Conservation (phyloP, 306 rosid genomes). For the Vigna angularis region DNA sequence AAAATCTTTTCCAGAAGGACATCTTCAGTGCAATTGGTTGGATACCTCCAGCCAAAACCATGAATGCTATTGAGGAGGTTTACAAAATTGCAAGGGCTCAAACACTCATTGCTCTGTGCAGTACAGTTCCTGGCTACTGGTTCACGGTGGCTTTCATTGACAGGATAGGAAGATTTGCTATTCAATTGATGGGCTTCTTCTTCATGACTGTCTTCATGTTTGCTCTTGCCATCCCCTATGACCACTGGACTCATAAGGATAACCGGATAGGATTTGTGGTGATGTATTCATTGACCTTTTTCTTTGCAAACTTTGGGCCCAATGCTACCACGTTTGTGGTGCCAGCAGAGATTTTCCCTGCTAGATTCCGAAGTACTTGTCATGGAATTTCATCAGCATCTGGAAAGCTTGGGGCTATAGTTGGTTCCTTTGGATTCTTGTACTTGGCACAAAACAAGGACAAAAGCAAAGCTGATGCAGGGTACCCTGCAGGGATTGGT, state of each 20-base stretch:
- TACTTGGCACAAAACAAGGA: conserved; percentile 81
- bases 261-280: conserved; percentile 71
- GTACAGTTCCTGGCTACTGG: conserved; percentile 93
- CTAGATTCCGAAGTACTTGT: conserved; percentile 75
- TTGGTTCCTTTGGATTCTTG: conserved; percentile 86
- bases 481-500: conserved; percentile 85
- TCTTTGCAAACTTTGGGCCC: conserved; percentile 83
- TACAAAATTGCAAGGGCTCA: conserved; percentile 78
- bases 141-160: conserved; percentile 87
- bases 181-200: conserved; percentile 80
- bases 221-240: conserved; percentile 82
- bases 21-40: conserved; percentile 86
- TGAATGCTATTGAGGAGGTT: conserved; percentile 86
- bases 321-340: conserved; percentile 88
- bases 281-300: conserved; percentile 72
- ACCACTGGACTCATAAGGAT: conserved; percentile 84
- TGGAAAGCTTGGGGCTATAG: conserved; percentile 81
- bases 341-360: conserved; percentile 82
- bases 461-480: conserved; percentile 72
- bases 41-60: conserved; percentile 73
- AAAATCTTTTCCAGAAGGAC: conserved; percentile 72
- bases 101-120: conserved; percentile 77
- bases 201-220: conserved; percentile 95
- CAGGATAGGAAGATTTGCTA: conserved; percentile 67
- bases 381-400: conserved; percentile 80